A percentile compares a stretch with the other conserved stretches of the same genome.
These are phyloP conservation scores for Rosellinia necatrix DNA, from an alignment of 2,329 filamentous ascomycete species.

Conservation along the genomic window DNA sequence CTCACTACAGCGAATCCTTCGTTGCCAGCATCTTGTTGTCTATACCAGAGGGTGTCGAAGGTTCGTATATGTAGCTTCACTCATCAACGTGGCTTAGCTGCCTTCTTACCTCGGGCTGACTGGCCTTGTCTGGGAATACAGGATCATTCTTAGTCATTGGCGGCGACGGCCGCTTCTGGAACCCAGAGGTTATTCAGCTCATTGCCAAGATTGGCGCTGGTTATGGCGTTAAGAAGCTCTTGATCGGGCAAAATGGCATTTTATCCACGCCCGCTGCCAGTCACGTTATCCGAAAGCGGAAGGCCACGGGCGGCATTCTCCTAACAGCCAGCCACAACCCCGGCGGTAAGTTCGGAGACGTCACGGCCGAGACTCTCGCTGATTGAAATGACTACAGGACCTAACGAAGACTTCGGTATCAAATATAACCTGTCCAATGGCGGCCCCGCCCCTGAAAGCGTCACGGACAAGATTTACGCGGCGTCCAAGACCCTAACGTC, in stretches of 20 bases:
- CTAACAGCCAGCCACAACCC: slow-evolving; percentile 98
- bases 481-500: slow-evolving; percentile 85
- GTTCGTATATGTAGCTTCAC: slow-evolving; percentile 44
- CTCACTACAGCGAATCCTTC: slow-evolving; percentile 95
- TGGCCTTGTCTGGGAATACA: slow-evolving; percentile 40
- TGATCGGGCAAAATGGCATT: slow-evolving; percentile 96
- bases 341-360: slow-evolving; percentile 67
- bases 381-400: slow-evolving; percentile 59
- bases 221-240: slow-evolving; percentile 97
- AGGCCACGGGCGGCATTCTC: slow-evolving; percentile 94
- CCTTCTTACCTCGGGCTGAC: too few species aligned
- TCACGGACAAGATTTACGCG: slow-evolving; percentile 98
- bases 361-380: background rate
- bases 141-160: slow-evolving; percentile 90
- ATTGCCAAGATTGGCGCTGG: slow-evolving; percentile 97
- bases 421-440: slow-evolving; percentile 99
- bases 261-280: slow-evolving; percentile 95
- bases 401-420: slow-evolving; percentile 96
- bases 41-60: slow-evolving; percentile 91
- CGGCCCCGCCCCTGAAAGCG: slow-evolving; percentile 90
- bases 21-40: slow-evolving; percentile 92
- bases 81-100: slow-evolving; percentile 12
- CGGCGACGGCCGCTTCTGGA: slow-evolving; percentile 96
- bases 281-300: slow-evolving; percentile 91
- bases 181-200: slow-evolving; percentile 93